Conservation (phyloP, 2,329 filamentous ascomycete species). For the Epichloe aotearoae region DNA sequence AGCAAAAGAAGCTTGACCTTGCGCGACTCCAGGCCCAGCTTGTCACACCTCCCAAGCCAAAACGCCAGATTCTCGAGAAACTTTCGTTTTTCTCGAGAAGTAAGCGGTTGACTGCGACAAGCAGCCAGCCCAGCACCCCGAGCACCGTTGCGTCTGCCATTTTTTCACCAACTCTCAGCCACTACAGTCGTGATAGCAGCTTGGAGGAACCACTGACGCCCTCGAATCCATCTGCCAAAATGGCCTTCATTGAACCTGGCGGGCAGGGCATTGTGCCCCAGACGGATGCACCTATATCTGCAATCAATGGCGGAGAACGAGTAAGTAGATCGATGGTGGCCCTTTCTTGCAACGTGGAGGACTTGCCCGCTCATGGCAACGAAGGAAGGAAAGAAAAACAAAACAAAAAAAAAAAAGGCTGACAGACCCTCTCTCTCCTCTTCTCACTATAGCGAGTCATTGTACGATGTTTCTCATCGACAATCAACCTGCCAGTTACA, state of each 20-base stretch:
- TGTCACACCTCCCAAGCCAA: conserved; percentile 18
- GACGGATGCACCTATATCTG: conserved; percentile 66
- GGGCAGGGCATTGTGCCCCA: conserved; percentile 34
- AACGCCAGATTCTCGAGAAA: conserved; percentile 33
- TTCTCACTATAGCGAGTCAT: conserved; percentile 42
- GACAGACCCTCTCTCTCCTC: not conserved
- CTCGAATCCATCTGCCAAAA: conserved; percentile 11
- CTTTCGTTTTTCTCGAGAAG: conserved; percentile 31
- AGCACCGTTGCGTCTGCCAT: conserved; percentile 20
- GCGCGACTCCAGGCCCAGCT: conserved; percentile 31
- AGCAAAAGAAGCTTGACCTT: conserved; percentile 36
- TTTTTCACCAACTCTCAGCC: conserved; percentile 24
- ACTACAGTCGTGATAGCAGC: conserved; percentile 21
- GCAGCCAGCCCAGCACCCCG: conserved; percentile 19
- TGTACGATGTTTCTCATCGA: conserved; percentile 58
- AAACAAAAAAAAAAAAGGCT: not conserved
- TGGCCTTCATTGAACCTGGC: conserved; percentile 30
- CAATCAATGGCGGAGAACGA: conserved; percentile 66
- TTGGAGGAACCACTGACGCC: conserved; percentile 19
- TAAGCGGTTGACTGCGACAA: conserved; percentile 23
- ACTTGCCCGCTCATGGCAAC: not conserved
- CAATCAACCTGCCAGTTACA: conserved; percentile 57
- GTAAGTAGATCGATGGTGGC: conserved; percentile 32
- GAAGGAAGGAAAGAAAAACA: too few relatives aligned
- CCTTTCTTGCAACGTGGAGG: too few relatives aligned